Conservation (phyloP, 208 protist species). For the Leishmania lainsoni region DNA sequence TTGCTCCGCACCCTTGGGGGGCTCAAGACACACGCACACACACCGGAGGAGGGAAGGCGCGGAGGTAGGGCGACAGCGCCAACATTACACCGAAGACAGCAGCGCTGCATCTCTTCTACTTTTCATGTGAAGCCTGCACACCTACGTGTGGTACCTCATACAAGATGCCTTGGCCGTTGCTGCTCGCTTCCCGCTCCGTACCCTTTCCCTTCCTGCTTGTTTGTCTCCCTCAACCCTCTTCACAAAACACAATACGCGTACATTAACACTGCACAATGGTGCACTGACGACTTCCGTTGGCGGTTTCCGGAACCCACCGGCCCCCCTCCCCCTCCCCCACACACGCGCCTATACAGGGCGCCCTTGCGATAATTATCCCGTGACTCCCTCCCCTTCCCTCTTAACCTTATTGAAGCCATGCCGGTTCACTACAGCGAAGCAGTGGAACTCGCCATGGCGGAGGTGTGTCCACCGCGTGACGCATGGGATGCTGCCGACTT, state of each 20-base stretch:
- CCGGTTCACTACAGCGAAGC: slow-evolving; percentile 16
- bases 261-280: neutral
- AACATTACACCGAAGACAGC: too few relatives aligned
- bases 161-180: neutral
- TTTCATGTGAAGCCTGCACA: too few relatives aligned
- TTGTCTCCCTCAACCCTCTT: neutral
- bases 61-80: too few relatives aligned
- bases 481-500: slow-evolving; percentile 86
- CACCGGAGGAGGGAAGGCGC: too few relatives aligned
- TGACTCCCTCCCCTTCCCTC: neutral
- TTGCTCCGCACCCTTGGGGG: neutral
- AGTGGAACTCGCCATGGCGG: slow-evolving; percentile 48
- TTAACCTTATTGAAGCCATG: slow-evolving; percentile 17
- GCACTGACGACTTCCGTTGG: neutral
- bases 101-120: too few relatives aligned
- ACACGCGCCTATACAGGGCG: neutral
- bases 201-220: neutral
- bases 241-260: neutral
- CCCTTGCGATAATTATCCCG: neutral
- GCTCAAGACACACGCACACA: neutral
- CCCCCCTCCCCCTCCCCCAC: neutral
- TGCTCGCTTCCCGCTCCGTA: neutral
- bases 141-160: too few relatives aligned
- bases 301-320: neutral
- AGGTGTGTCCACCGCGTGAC: slow-evolving; percentile 80